Evolutionary conservation across 768 basidiomycete genomes (phyloP).

Genomic region (Cystofilobasidium bisporidii): DNA sequence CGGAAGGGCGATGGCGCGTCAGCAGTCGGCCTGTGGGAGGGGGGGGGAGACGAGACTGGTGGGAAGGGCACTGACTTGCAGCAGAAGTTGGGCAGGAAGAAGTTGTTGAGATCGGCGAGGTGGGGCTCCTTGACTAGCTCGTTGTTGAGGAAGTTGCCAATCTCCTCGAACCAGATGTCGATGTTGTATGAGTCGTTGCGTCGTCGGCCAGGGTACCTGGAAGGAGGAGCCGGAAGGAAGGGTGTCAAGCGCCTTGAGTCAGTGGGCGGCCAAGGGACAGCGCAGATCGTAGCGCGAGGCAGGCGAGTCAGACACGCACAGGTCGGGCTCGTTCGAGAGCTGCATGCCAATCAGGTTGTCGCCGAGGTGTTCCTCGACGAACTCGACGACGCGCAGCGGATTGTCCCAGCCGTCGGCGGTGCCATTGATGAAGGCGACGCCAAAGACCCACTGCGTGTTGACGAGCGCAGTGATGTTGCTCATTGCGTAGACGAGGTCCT

Average conservation of each 20-base stretch:
- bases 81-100: slow-evolving; percentile 59
- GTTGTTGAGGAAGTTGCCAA: slow-evolving; percentile 44
- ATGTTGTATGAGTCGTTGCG: slow-evolving; percentile 35
- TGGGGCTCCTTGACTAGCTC: slow-evolving; percentile 44
- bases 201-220: slow-evolving; percentile 38
- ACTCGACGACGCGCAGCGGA: slow-evolving; percentile 47
- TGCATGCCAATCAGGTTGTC: slow-evolving; percentile 58
- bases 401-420: slow-evolving; percentile 45
- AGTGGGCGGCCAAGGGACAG: no score
- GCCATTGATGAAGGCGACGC: slow-evolving; percentile 52
- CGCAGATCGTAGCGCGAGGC: no score
- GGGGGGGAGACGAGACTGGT: neutral
- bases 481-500: slow-evolving; percentile 47
- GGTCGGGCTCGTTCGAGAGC: slow-evolving; percentile 70
- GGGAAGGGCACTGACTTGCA: slow-evolving; percentile 36
- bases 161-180: slow-evolving; percentile 49
- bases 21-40: no score
- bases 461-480: slow-evolving; percentile 52
- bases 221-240: neutral
- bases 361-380: slow-evolving; percentile 56
- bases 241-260: no score
- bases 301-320: slow-evolving; percentile 41
- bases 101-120: slow-evolving; percentile 41
- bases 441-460: slow-evolving; percentile 57
- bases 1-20: neutral